Conservation (phyloP, 495 filamentous ascomycete species). For the Neurospora sp. region DNA sequence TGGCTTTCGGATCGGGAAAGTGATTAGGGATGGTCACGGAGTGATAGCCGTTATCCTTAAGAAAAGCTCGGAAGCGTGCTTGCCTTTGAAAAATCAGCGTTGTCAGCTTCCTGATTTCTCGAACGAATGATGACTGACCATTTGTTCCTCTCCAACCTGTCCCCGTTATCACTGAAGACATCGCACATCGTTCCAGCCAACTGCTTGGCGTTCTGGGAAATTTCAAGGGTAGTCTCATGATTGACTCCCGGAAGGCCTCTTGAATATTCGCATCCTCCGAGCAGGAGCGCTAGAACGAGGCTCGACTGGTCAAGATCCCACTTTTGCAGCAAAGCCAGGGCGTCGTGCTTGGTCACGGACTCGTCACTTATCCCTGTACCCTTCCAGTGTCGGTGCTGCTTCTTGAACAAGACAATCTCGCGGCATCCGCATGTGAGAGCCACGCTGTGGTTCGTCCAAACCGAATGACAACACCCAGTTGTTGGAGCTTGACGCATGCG, state of each 20-base stretch:
- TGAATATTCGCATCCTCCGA: slow-evolving; percentile 2
- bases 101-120: background rate
- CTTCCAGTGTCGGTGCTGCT: background rate
- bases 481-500: background rate
- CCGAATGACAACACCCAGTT: background rate
- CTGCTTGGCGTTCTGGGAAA: background rate
- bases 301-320: background rate
- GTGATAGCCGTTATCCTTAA: background rate
- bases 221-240: background rate
- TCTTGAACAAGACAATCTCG: background rate
- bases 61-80: background rate
- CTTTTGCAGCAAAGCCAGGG: background rate
- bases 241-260: background rate
- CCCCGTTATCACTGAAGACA: background rate
- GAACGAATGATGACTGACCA: background rate
- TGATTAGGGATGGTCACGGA: background rate
- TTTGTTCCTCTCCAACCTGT: background rate
- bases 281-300: background rate
- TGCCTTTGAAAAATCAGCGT: background rate
- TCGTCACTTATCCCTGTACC: background rate
- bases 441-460: background rate
- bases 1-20: background rate
- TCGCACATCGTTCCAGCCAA: background rate
- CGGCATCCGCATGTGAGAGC: background rate
- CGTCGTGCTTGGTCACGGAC: background rate